Evolutionary conservation across 1,284 basidiomycete species (phyloP), one percentile per base, ranked within the genome.

Genomic region (Spongispora temasekensis): DNA sequence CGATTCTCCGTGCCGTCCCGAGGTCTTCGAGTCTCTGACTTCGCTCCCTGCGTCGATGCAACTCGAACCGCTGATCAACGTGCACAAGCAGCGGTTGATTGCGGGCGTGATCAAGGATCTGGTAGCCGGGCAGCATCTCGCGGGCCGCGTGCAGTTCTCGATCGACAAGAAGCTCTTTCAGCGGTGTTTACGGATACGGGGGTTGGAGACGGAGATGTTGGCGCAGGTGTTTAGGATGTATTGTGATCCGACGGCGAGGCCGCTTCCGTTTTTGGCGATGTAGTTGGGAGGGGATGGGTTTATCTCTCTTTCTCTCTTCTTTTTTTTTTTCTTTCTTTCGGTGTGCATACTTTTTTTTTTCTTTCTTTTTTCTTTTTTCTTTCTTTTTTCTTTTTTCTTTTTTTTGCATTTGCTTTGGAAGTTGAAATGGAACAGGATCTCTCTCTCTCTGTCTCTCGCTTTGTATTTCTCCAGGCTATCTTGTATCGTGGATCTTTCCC

Each of bases 1-100:
- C 58, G 84, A 87, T 58, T 73, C 86, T 9, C 88, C 86, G 2
- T 83, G 86, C 25, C 87, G 89, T 65, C 90, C 91, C 0, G 88
- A 91, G 64, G 88, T 92, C 17, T 94, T 94, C 72, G 80, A 83
- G 2, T 79, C 86, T 19, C 81, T 94, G 4, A 80, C 85, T 3
- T 83, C 88, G 2, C 82, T 94, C 12, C 91, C 91, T 0, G 71
- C 83, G 0, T 82, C 81, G n/a, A 87, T 93, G 78, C 84, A 88
- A 64, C 82, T 95, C n/a, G 89, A 92, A 65, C 92, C 92, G 2
- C 77, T 95, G 58, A 90, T 95, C 76, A 95, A 94, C 72, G 86
- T 95, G 4, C 91, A 94, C 75, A 94, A 95, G 75, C 91, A 94
- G 70, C 86, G 93, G 30, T 76, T 87, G 64, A 89, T 93, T 56